A percentile compares a stretch with the other conserved stretches of the same genome.
Conservation (phyloP, 2,329 filamentous ascomycete genomes). For the Albifimbria verrucaria region DNA sequence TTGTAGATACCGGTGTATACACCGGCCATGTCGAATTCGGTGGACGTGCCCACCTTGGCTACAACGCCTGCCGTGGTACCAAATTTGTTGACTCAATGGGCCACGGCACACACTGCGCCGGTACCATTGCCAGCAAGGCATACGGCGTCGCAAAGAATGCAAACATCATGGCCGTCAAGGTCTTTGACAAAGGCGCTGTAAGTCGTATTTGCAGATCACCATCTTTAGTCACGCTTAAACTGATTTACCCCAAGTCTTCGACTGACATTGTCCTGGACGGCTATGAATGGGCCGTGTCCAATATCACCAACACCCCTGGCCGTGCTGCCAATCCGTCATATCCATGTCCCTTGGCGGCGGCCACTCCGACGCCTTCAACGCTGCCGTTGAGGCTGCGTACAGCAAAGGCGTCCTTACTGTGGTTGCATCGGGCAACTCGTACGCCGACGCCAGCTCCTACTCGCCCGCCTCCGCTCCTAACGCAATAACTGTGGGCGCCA, state of each 20-base stretch:
- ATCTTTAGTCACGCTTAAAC: neutral
- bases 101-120: constrained; percentile 46
- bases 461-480: constrained; percentile 46
- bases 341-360: constrained; percentile 53
- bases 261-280: constrained; percentile 25
- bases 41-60: constrained; percentile 35
- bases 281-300: constrained; percentile 36
- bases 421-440: constrained; percentile 53
- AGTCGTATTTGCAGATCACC: constrained; percentile 2
- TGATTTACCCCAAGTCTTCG: constrained; percentile 12
- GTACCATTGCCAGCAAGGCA: constrained; percentile 39
- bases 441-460: constrained; percentile 32
- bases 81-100: constrained; percentile 34
- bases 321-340: constrained; percentile 43
- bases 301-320: constrained; percentile 33
- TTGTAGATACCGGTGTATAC: constrained; percentile 54
- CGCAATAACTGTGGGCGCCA: constrained; percentile 53
- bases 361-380: constrained; percentile 44
- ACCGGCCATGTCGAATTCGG: constrained; percentile 42
- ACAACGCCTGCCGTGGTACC: constrained; percentile 29
- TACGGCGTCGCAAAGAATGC: constrained; percentile 45
- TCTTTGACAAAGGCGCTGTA: constrained; percentile 28
- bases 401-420: constrained; percentile 46
- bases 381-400: constrained; percentile 44
- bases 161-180: constrained; percentile 42